Conservation (phyloP, 75 land plant genomes). For the Pinus tabuliformis region DNA sequence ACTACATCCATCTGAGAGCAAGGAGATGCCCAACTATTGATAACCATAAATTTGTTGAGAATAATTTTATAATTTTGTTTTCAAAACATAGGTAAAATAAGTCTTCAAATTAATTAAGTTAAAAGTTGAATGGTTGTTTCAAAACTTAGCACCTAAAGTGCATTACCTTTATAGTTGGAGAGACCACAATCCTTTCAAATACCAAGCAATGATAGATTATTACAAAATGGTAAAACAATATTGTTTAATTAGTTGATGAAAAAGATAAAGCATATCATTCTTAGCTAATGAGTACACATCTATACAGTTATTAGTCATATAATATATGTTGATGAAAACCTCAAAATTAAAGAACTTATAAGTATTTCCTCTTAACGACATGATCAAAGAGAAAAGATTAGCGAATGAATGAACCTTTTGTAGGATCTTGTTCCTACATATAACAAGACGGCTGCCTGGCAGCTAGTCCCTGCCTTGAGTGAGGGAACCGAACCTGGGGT, state of each 20-base stretch:
- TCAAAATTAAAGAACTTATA: background rate
- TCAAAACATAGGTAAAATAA: background rate
- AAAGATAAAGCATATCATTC: background rate
- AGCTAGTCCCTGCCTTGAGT: too few species aligned
- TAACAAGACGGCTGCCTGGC: background rate
- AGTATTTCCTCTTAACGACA: background rate
- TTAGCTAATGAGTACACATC: background rate
- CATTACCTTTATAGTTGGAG: background rate
- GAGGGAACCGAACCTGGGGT: too few species aligned
- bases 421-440: background rate
- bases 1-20: constrained; percentile 15
- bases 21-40: constrained; percentile 21
- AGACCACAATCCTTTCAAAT: too few species aligned
- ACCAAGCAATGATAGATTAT: too few species aligned
- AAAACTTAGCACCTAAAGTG: background rate
- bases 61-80: background rate
- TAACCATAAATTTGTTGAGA: constrained; percentile 22
- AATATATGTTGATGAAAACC: background rate
- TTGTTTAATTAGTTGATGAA: background rate
- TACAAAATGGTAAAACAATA: too few species aligned
- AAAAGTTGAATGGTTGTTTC: background rate
- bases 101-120: background rate
- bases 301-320: background rate
- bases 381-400: constrained; percentile 10
- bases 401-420: too few species aligned